Evolutionary conservation across 495 filamentous ascomycete genomes (phyloP).

Genomic region (Coniosporium apollinis): DNA sequence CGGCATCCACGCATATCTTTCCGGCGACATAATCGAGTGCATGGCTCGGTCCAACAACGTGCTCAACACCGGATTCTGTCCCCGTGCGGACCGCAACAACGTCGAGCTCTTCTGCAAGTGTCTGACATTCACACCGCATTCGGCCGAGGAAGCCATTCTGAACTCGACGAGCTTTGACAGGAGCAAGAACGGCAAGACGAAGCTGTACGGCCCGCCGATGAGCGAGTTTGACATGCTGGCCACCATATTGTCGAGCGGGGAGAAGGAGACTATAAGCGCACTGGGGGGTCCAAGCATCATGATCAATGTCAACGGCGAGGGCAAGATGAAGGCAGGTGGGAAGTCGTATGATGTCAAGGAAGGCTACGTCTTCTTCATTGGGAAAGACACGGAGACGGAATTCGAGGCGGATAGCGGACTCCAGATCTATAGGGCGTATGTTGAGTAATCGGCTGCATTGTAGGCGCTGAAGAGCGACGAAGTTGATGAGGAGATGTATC

Average conservation of each 20-base stretch:
- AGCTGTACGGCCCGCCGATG: constrained; percentile 49
- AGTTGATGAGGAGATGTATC: too few species aligned
- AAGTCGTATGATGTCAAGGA: constrained; percentile 37
- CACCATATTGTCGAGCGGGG: constrained; percentile 22
- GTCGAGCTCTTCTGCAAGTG: constrained; percentile 44
- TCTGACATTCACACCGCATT: constrained; percentile 45
- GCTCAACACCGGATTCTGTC: constrained; percentile 60
- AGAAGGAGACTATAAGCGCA: constrained; percentile 38
- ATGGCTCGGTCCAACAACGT: constrained; percentile 76
- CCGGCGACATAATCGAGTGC: constrained; percentile 69
- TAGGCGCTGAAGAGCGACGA: too few species aligned
- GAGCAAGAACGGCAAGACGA: constrained; percentile 40
- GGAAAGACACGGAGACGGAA: constrained; percentile 36
- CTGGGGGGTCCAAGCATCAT: constrained; percentile 48
- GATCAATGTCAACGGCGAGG: constrained; percentile 45
- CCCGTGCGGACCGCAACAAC: constrained; percentile 41
- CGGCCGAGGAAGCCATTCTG: constrained; percentile 34
- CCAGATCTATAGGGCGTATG: constrained; percentile 39
- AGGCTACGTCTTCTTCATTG: constrained; percentile 55
- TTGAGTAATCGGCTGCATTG: too few species aligned
- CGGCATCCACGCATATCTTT: constrained; percentile 62
- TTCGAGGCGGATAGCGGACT: constrained; percentile 33
- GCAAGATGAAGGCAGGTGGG: constrained; percentile 38
- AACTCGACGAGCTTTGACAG: constrained; percentile 30
- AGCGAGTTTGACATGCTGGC: constrained; percentile 29